Conservation (phyloP, 257 asterid species). For the Solanum microdontum region DNA sequence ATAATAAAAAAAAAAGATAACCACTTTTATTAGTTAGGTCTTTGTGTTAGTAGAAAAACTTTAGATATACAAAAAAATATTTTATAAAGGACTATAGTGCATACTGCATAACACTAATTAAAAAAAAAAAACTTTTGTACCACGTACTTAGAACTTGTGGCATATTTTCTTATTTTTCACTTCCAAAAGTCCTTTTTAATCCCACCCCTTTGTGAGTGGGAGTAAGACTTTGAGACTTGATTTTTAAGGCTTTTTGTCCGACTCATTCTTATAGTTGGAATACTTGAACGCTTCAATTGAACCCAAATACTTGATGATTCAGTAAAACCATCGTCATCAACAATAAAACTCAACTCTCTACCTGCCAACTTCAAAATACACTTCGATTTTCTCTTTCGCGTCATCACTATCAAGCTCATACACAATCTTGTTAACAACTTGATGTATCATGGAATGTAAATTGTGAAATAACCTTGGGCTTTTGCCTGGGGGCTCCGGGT, state of each 20-base stretch:
- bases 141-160: neutral
- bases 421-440: neutral
- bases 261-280: neutral
- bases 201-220: neutral
- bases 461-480: neutral
- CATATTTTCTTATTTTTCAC: neutral
- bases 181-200: neutral
- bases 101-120: neutral
- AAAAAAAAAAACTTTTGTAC: neutral
- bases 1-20: too few species aligned
- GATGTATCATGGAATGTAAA: neutral
- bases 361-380: neutral
- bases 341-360: neutral
- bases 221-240: neutral
- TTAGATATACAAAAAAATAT: neutral
- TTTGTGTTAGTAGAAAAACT: neutral
- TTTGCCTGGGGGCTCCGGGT: neutral
- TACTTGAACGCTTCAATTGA: too few species aligned
- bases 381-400: neutral
- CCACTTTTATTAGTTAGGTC: neutral
- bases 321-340: neutral
- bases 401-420: neutral
- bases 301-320: neutral
- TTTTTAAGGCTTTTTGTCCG: neutral
- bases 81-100: neutral